Conservation (phyloP, 768 basidiomycete genomes). For the Boletus patriciae region DNA sequence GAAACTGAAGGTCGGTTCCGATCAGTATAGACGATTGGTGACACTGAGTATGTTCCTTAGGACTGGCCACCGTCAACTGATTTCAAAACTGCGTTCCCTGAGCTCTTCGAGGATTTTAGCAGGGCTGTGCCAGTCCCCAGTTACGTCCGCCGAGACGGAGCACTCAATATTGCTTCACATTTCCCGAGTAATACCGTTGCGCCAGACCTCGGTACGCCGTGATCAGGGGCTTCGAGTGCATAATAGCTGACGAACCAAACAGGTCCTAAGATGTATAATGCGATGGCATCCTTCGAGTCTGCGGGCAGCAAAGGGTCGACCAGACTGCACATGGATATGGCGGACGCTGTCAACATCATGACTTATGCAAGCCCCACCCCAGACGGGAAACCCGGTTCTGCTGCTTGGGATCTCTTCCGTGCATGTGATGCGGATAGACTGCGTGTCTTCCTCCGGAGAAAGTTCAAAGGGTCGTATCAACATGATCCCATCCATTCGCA, state of each 20-base stretch:
- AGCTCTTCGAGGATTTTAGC: slow-evolving; percentile 83
- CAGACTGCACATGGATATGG: slow-evolving; percentile 91
- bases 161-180: slow-evolving; percentile 85
- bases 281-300: slow-evolving; percentile 68
- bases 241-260: slow-evolving; percentile 17
- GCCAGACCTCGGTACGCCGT: slow-evolving; percentile 69
- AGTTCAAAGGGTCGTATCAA: slow-evolving; percentile 53
- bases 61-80: slow-evolving; percentile 93
- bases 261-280: slow-evolving; percentile 97
- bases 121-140: slow-evolving; percentile 82
- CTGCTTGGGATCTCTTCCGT: slow-evolving; percentile 90
- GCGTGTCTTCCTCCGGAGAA: slow-evolving; percentile 67
- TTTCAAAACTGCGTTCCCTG: slow-evolving; percentile 81
- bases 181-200: slow-evolving; percentile 77
- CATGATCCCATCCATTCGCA: slow-evolving; percentile 93
- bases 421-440: slow-evolving; percentile 80
- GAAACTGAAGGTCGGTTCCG: slow-evolving; percentile 69
- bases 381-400: slow-evolving; percentile 67
- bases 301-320: slow-evolving; percentile 81
- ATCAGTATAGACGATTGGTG: neutral
- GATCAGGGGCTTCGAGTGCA: neutral
- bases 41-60: slow-evolving; percentile 37
- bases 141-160: slow-evolving; percentile 89
- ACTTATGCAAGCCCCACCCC: slow-evolving; percentile 61
- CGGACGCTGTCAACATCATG: slow-evolving; percentile 92